phyloP scores from a whole-genome alignment of 2,329 filamentous ascomycete genomes.

The Colletotrichum noveboracense region DNA sequence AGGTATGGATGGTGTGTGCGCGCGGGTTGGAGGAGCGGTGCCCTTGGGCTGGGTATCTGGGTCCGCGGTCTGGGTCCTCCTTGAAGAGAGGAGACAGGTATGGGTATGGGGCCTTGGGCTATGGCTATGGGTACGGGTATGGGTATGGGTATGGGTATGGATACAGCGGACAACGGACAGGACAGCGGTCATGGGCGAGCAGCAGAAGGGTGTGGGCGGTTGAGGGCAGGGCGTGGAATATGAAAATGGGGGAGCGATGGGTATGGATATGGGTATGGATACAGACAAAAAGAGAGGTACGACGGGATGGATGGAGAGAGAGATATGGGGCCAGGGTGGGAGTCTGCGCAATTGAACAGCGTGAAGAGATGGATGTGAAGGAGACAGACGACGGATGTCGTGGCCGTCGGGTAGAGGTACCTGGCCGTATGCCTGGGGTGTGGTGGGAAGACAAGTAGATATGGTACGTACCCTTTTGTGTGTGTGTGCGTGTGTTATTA shows the following conservation, averaged over 20 bases:
- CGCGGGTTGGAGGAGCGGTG: constrained; percentile 1
- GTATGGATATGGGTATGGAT: not conserved
- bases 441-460: not conserved
- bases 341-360: not conserved
- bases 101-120: not conserved
- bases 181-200: not conserved
- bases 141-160: not conserved
- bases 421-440: not conserved
- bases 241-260: constrained; percentile 8
- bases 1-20: not conserved
- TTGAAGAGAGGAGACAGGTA: constrained; percentile 2
- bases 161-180: not conserved
- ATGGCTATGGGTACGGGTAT: not conserved
- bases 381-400: not conserved
- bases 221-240: constrained; percentile 3
- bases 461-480: constrained; percentile 13
- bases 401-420: constrained; percentile 11
- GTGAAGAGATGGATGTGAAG: not conserved
- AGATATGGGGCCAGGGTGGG: not conserved
- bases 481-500: not conserved
- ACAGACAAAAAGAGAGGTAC: not conserved
- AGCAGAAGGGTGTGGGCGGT: not conserved
- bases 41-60: constrained; percentile 17
- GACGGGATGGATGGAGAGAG: not conserved
- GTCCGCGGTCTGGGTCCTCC: constrained; percentile 13